Evolutionary conservation across 768 basidiomycete genomes (phyloP).

Genomic region (Lactarius pseudohatsudake): DNA sequence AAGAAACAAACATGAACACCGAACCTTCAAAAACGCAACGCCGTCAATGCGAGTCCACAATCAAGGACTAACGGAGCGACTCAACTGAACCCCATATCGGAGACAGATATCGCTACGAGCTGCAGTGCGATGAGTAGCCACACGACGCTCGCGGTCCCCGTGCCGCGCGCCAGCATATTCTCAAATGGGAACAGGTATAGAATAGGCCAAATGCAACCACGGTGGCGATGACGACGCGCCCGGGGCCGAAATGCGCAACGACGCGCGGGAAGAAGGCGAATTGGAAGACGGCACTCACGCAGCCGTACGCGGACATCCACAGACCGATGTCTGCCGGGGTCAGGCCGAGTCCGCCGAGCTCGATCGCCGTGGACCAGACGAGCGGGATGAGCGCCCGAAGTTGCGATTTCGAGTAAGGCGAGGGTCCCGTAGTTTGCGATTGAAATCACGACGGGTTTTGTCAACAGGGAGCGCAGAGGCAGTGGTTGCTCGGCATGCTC

Average conservation of each 20-base stretch:
- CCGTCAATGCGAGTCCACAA: no score
- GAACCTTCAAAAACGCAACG: background rate
- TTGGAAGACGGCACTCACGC: background rate
- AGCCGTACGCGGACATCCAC: background rate
- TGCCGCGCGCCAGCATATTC: background rate
- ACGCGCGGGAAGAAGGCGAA: background rate
- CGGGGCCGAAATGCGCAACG: background rate
- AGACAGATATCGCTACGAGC: background rate
- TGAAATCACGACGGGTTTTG: background rate
- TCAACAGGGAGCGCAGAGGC: background rate
- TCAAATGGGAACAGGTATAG: slow-evolving; percentile 33
- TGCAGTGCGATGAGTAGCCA: background rate
- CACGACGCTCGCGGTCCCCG: background rate
- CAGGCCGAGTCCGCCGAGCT: background rate
- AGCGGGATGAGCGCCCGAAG: background rate
- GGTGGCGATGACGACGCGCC: background rate
- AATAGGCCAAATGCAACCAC: background rate
- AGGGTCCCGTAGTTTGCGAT: background rate
- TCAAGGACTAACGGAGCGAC: background rate
- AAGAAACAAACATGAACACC: slow-evolving; percentile 37
- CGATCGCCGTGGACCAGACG: background rate
- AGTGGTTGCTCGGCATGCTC: no score
- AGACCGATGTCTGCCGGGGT: background rate
- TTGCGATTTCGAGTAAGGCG: background rate
- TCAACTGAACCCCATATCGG: background rate